Conservation (phyloP, 2,329 filamentous ascomycete species). For the Diplodia scrobiculata region DNA sequence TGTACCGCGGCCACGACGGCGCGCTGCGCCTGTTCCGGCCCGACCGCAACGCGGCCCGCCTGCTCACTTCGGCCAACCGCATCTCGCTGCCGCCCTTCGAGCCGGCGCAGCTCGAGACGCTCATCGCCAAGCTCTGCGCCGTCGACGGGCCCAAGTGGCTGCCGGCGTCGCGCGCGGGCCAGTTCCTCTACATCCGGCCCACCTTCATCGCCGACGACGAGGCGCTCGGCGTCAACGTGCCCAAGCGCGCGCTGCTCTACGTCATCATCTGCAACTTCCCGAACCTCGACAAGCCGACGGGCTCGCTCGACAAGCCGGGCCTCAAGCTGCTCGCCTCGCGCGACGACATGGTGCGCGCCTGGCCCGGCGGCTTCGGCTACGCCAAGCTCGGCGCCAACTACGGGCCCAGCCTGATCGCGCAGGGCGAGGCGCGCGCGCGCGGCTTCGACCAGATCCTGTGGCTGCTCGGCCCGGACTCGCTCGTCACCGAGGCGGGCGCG, state of each 20-base stretch:
- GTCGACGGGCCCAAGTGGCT: slow-evolving; percentile 79
- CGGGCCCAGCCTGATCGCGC: slow-evolving; percentile 77
- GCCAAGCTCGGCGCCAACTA: slow-evolving; percentile 95
- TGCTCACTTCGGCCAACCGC: slow-evolving; percentile 58
- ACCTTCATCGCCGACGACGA: slow-evolving; percentile 82
- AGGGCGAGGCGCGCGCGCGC: slow-evolving; percentile 68
- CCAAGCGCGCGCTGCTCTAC: slow-evolving; percentile 84
- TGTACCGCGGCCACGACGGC: slow-evolving; percentile 68
- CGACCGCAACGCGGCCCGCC: slow-evolving; percentile 68
- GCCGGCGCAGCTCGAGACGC: slow-evolving; percentile 69
- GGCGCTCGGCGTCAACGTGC: slow-evolving; percentile 77
- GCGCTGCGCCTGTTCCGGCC: slow-evolving; percentile 77
- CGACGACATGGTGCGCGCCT: slow-evolving; percentile 83
- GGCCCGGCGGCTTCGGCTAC: slow-evolving; percentile 90
- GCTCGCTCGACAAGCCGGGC: slow-evolving; percentile 32
- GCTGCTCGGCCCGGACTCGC: slow-evolving; percentile 76
- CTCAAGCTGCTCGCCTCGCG: slow-evolving; percentile 75
- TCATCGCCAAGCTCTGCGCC: slow-evolving; percentile 70
- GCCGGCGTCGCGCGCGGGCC: slow-evolving; percentile 63
- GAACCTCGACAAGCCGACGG: slow-evolving; percentile 42
- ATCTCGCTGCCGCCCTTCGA: slow-evolving; percentile 76
- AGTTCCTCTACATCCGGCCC: slow-evolving; percentile 81
- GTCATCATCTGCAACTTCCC: slow-evolving; percentile 64
- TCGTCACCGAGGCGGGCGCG: slow-evolving; percentile 87
- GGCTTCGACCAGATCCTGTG: slow-evolving; percentile 93